Conservation (phyloP, 2,329 filamentous ascomycete genomes). For the Chrysoporthe puriensis region DNA sequence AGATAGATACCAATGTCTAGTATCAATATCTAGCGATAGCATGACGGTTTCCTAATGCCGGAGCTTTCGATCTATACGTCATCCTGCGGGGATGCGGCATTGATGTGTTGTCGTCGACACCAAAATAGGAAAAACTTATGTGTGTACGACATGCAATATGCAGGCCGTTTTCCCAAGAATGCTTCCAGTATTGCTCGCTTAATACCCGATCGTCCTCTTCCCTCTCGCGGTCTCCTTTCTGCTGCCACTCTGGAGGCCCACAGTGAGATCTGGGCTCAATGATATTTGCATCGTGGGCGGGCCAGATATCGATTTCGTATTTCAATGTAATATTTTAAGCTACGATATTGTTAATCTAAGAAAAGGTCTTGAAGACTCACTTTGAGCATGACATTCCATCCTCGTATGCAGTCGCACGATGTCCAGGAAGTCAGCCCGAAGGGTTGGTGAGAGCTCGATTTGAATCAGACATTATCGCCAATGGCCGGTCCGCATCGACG, state of each 20-base stretch:
- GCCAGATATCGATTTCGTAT: neutral
- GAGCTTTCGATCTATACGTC: neutral
- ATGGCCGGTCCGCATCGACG: neutral
- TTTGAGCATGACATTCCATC: neutral
- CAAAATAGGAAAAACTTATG: neutral
- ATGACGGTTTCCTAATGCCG: neutral
- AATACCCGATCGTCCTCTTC: too few species aligned
- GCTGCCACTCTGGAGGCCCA: too few species aligned
- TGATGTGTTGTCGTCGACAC: neutral
- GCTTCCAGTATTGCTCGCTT: too few species aligned
- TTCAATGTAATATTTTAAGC: neutral
- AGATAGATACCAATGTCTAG: too few species aligned
- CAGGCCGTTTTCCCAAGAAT: neutral
- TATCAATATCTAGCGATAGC: neutral
- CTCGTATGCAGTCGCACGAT: neutral
- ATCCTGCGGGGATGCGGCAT: neutral
- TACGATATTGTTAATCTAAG: slow-evolving; percentile 2
- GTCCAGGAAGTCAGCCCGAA: neutral
- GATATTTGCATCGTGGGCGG: too few species aligned
- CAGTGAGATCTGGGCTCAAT: too few species aligned
- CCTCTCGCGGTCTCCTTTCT: too few species aligned
- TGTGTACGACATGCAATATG: neutral
- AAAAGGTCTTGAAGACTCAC: neutral
- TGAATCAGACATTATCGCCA: neutral
- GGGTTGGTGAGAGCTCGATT: neutral